phyloP scores from a whole-genome alignment of 2,329 filamentous ascomycete genomes.

The Colletotrichum siamense region DNA sequence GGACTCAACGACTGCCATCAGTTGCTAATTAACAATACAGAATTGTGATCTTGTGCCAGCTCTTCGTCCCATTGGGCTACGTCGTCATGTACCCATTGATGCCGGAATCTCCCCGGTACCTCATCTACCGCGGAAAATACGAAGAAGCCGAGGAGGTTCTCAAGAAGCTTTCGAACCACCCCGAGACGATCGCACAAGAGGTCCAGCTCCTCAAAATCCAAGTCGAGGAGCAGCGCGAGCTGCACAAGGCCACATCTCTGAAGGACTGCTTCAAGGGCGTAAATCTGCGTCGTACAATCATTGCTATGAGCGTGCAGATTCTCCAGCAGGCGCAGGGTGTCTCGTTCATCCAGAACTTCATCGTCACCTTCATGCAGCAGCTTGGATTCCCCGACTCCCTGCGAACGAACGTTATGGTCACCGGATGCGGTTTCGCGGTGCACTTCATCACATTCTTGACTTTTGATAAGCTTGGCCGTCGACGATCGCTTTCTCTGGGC shows the following conservation, averaged over 20 bases:
- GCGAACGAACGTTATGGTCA: not conserved
- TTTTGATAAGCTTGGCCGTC: conserved; percentile 20
- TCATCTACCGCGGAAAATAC: conserved; percentile 3
- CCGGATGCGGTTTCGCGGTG: not conserved
- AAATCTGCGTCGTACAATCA: conserved; percentile 24
- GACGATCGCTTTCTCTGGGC: not conserved
- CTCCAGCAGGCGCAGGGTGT: conserved; percentile 27
- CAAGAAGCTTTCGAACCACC: not conserved
- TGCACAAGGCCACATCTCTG: conserved; percentile 17
- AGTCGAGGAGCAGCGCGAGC: conserved; percentile 18
- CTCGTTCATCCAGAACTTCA: conserved; percentile 24
- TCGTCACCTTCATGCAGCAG: conserved; percentile 27
- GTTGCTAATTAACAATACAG: not conserved
- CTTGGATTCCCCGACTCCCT: conserved; percentile 17
- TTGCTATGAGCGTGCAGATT: conserved; percentile 24
- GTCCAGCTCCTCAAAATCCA: not conserved
- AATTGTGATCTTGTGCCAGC: not conserved
- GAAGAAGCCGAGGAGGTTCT: conserved; percentile 2
- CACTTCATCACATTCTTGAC: conserved; percentile 13
- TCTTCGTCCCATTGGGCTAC: not conserved
- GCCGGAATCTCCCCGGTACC: conserved; percentile 4
- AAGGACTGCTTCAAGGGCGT: conserved; percentile 22
- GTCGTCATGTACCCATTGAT: not conserved
- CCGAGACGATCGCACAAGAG: not conserved
- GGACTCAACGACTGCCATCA: not conserved